Base-by-base conservation (phyloP, 768 basidiomycete genomes). In the Podaxis sp. region DNA sequence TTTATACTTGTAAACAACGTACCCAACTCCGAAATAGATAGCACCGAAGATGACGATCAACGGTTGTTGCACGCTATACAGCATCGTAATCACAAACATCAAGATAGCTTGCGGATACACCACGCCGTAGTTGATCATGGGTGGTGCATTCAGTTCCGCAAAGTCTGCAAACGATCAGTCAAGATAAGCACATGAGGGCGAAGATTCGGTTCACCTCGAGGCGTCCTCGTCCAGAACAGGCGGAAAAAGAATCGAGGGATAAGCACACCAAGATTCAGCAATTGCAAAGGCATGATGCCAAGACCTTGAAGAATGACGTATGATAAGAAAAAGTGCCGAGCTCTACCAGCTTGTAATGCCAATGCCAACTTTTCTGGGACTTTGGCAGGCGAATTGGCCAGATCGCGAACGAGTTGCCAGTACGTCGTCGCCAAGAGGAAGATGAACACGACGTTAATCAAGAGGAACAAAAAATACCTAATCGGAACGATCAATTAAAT, bases 1-100 rank as follows among this genome's bases (percentile, higher is more conserved):
- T 67, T 97, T 96, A 77, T 98, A 97, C 78, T 99, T 99, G 83
- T 98, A 98, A 2, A 97, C 95, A 4, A 98, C 81, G 70, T 99
- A 99, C 5, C 84, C 93, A 40, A 91, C 78, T n/a, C 95, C 96
- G 66, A 99, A 99, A 75, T 99, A 99, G 55, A 96, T 76, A 0
- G 96, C 93, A 11, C 96, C 93, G 69, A 98, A 98, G 28, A 97
- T 83, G 58, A 98, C 82, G 71, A 98, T 97, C 64, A 97, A 81
- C 0, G 97, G 97, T 62, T 97, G 93, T 11, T 96, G 90, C 64
- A 99, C 90, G 72, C 94, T 95, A 78, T 98, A 98, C 37, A 95
- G 80, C 67, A 99, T 77, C 38, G 92, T 95, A 73, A 99, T 90
- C 63, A 94, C 91, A 73, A 98, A 98, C 71, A 98, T 89, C 47